Percentiles rank a stretch among this genome's conserved stretches.
These are phyloP conservation scores for Isatis tinctoria DNA, from an alignment of 345 rosid genomes.

Conservation along the genomic window DNA sequence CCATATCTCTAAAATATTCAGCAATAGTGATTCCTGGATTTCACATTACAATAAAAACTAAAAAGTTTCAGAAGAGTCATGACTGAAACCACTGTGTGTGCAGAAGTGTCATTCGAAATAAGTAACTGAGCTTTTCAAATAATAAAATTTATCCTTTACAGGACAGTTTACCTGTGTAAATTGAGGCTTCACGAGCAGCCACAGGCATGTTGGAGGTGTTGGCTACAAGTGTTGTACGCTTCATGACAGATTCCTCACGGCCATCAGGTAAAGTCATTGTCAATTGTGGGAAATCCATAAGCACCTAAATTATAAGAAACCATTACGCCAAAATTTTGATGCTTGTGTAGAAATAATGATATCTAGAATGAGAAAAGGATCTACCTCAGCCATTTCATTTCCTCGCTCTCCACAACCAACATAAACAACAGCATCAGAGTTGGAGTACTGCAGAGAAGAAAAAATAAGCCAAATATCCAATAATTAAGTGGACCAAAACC, in stretches of 20 bases:
- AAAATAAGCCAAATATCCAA: constrained; percentile 6
- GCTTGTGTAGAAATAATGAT: not conserved
- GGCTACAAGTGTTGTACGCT: constrained; percentile 98
- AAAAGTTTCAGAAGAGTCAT: no score
- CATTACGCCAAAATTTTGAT: not conserved
- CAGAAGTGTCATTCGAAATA: not conserved
- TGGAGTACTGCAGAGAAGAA: constrained; percentile 72
- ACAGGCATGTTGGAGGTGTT: constrained; percentile 99
- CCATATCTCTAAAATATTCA: constrained; percentile 99
- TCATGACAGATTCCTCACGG: constrained; percentile 99
- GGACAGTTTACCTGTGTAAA: constrained; percentile 97
- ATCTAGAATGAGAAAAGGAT: constrained; percentile 10
- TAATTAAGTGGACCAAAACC: constrained; percentile 2
- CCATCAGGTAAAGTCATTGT: constrained; percentile 99
- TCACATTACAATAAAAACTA: not conserved
- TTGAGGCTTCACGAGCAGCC: constrained; percentile 99
- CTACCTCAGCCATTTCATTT: constrained; percentile 99
- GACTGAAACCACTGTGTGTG: no score
- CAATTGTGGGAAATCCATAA: constrained; percentile 99
- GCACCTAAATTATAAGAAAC: constrained; percentile 55
- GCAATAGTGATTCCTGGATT: constrained; percentile 94
- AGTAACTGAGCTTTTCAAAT: not conserved
- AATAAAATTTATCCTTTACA: no score
- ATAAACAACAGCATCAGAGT: constrained; percentile 95
- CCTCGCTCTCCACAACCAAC: constrained; percentile 99